phyloP scores from a whole-genome alignment of 2,329 filamentous ascomycete genomes.

The Camillea tinctor region DNA sequence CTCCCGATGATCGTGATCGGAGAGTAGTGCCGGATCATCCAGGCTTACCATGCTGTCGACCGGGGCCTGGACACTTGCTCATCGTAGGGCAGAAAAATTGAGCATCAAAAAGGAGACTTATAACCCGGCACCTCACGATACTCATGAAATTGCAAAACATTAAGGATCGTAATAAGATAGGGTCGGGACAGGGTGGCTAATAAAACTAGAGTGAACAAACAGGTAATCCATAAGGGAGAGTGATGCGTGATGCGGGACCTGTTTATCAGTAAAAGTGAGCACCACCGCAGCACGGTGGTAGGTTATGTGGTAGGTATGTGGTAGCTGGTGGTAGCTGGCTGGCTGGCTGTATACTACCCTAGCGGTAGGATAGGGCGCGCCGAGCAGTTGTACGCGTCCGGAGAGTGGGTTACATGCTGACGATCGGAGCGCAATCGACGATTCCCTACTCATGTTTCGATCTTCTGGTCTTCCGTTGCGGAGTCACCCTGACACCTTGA shows the following conservation, averaged over 20 bases:
- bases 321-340: neutral
- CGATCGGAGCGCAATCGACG: constrained; percentile 22
- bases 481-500: neutral
- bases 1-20: neutral
- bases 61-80: neutral
- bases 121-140: neutral
- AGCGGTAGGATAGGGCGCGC: neutral
- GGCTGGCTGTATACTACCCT: neutral
- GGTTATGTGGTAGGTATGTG: neutral
- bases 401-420: constrained; percentile 9
- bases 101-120: neutral
- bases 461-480: constrained; percentile 10
- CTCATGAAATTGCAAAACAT: neutral
- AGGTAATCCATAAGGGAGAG: neutral
- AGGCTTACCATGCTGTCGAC: neutral
- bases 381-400: neutral
- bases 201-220: neutral
- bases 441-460: constrained; percentile 23
- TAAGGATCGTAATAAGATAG: neutral
- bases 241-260: neutral
- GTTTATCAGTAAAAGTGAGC: neutral
- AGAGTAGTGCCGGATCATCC: neutral
- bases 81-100: neutral
- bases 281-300: neutral
- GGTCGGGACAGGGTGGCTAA: neutral